Evolutionary conservation across 129 eudicot species (phyloP), one percentile per base, ranked within the genome.

Genomic region (Gnaphalium uliginosum): DNA sequence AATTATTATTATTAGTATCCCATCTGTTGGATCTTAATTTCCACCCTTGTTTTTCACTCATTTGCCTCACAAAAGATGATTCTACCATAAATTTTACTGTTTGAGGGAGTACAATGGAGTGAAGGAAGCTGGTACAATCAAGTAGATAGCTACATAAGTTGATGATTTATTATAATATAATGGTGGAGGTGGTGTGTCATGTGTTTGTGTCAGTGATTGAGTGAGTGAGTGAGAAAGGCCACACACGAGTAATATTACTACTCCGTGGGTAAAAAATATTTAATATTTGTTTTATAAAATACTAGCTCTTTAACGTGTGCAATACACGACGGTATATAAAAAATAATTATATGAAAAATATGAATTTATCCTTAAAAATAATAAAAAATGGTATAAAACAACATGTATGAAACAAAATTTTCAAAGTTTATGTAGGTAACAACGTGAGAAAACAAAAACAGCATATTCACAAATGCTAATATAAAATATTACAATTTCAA

Each of bases 31-130:
- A 87, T 27, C 79, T 39, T 60, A 83, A 68, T 75, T 82, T 87
- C 87, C 90, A 87, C 3, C 83, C 88, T 57, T 87, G 90, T 74
- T 79, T 87, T 8, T 58, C 77, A 43, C 96, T 89, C 23, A 87
- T 72, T 29, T 89, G 96, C 82, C 96, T 81, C 21, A 87, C 27
- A 57, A 90, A 83, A 15, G 96, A 79, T 3, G 96, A 81, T 1
- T 85, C 86, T 30, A 83, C 76, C 96, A 89, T 89, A 69, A 15
- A 64, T n/a, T 24, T 30, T 19, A n/a, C 5, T 22, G 8, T 41
- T 7, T 22, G 58, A 51, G 60, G 23, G 60, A 54, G 60, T 22
- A n/a, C 58, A 51, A 57, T 57, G 63, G 27, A 15, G 59, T n/a
- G 17, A 66, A 69, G 4, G 7, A 22, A 57, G 5, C 35, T 51